A percentile compares a stretch with the other conserved stretches of the same genome.
Conservation (phyloP, 768 basidiomycete genomes). For the Suillus variegatus region DNA sequence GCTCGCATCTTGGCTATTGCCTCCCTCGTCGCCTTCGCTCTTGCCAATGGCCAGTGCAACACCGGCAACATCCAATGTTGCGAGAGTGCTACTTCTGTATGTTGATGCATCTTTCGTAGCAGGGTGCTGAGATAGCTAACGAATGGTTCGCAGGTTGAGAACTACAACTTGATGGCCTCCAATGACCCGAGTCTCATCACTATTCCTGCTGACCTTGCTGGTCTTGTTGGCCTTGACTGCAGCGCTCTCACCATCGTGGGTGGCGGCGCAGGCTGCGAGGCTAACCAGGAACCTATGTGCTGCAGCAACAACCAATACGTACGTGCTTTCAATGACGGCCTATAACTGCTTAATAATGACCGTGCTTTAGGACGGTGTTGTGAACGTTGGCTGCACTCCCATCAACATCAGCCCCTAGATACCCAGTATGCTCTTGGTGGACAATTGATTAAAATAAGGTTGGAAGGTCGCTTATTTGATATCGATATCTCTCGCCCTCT, state of each 20-base stretch:
- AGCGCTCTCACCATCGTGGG: slow-evolving; percentile 33
- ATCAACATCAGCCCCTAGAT: slow-evolving; percentile 29
- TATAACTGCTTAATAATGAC: too few species aligned
- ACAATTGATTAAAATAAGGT: not conserved
- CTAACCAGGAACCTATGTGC: slow-evolving; percentile 41
- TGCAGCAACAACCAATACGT: slow-evolving; percentile 46
- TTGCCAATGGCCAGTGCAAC: slow-evolving; percentile 8
- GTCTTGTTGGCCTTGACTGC: slow-evolving; percentile 37
- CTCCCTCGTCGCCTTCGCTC: slow-evolving; percentile 5
- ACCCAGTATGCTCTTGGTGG: not conserved
- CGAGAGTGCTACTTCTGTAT: not conserved
- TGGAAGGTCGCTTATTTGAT: not conserved
- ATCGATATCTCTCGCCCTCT: not conserved
- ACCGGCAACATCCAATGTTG: slow-evolving; percentile 6
- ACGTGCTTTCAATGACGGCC: slow-evolving; percentile 20
- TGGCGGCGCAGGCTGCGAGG: not conserved
- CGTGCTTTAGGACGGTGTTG: slow-evolving; percentile 31
- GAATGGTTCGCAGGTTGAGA: not conserved
- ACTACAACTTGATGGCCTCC: not conserved
- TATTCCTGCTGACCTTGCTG: not conserved
- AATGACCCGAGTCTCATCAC: not conserved
- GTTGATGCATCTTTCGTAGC: not conserved
- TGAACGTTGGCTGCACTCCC: slow-evolving; percentile 39
- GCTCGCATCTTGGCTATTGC: slow-evolving; percentile 10
- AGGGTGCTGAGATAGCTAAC: not conserved